Conservation (phyloP, 2,329 filamentous ascomycete species). For the Zymoseptoria tritici region DNA sequence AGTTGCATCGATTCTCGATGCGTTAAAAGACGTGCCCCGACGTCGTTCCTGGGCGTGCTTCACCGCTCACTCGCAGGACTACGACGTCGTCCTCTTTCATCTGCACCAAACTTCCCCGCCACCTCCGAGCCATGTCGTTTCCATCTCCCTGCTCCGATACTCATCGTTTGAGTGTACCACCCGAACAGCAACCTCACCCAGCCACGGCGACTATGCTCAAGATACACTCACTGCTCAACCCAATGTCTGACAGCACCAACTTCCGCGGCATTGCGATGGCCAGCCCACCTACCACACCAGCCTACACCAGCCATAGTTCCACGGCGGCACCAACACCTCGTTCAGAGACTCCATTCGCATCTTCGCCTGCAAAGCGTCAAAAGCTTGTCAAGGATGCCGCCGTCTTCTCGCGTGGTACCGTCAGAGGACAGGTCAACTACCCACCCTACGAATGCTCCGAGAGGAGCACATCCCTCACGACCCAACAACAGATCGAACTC, state of each 20-base stretch:
- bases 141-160: constrained; percentile 16
- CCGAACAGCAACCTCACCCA: constrained; percentile 9
- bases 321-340: constrained; percentile 17
- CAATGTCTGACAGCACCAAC: constrained; percentile 10
- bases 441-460: constrained; percentile 58
- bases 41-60: constrained; percentile 1
- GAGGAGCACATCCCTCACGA: constrained; percentile 32
- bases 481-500: constrained; percentile 38
- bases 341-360: constrained; percentile 18
- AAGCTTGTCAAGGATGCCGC: constrained; percentile 61
- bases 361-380: constrained; percentile 31
- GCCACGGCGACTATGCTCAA: constrained; percentile 30
- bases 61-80: constrained; percentile 6
- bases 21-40: constrained; percentile 7
- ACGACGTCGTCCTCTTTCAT: not conserved
- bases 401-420: constrained; percentile 53
- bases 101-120: constrained; percentile 4
- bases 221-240: constrained; percentile 38
- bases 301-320: constrained; percentile 17
- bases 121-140: constrained; percentile 16
- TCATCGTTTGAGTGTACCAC: constrained; percentile 11
- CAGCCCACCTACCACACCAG: constrained; percentile 23
- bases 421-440: constrained; percentile 64
- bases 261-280: constrained; percentile 11
- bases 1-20: not conserved